phyloP scores from a whole-genome alignment of 2,329 filamentous ascomycete genomes.

The Myriosclerotinia duriaeana region DNA sequence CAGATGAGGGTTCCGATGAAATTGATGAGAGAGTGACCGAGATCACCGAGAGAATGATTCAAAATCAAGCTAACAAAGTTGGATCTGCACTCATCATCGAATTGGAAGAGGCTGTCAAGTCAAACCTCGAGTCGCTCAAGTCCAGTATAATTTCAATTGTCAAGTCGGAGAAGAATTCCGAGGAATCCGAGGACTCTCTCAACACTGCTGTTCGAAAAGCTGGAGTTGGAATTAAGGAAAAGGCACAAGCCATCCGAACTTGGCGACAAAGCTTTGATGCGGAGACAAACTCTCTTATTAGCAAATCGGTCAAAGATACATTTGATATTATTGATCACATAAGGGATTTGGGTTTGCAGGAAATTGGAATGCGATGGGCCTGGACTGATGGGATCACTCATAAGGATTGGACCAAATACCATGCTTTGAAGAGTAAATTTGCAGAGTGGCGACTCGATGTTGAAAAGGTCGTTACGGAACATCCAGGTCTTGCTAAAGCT shows the following conservation, averaged over 20 bases:
- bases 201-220: constrained; percentile 55
- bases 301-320: constrained; percentile 60
- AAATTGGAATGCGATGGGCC: constrained; percentile 79
- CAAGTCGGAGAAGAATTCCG: constrained; percentile 47
- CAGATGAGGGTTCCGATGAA: constrained; percentile 77
- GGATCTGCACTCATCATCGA: constrained; percentile 67
- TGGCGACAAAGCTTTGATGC: constrained; percentile 62
- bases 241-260: constrained; percentile 61
- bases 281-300: constrained; percentile 56
- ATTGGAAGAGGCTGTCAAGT: constrained; percentile 65
- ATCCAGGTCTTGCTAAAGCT: constrained; percentile 68
- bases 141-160: constrained; percentile 64
- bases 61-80: constrained; percentile 62
- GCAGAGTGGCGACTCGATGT: constrained; percentile 83
- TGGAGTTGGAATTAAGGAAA: constrained; percentile 61
- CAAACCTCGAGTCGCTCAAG: constrained; percentile 66
- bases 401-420: constrained; percentile 95
- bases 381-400: constrained; percentile 96
- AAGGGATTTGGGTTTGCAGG: constrained; percentile 67
- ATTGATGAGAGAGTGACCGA: constrained; percentile 62
- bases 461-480: constrained; percentile 69
- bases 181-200: constrained; percentile 53
- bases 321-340: constrained; percentile 68
- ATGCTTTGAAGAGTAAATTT: constrained; percentile 79
- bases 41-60: constrained; percentile 69